Conservation (phyloP, 257 asterid species). For the Gentiana straminea region DNA sequence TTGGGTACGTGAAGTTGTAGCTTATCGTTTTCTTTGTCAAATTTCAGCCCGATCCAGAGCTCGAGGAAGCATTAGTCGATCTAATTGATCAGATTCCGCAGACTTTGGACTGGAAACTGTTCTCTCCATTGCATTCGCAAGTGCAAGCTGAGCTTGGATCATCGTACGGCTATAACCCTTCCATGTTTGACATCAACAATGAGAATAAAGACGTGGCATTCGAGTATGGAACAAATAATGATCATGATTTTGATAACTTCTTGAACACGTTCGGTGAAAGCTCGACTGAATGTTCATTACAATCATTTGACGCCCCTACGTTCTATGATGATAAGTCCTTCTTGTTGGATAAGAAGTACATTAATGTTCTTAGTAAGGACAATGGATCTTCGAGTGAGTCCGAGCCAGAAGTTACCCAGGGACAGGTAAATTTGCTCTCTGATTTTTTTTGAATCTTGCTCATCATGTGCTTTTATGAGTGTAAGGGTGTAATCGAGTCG, state of each 20-base stretch:
- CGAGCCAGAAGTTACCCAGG: slow-evolving; percentile 46
- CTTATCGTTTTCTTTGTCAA: slow-evolving; percentile 3
- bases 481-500: no score
- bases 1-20: background rate
- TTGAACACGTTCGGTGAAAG: slow-evolving; percentile 39
- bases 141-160: slow-evolving; percentile 60
- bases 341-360: background rate
- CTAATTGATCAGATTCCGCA: slow-evolving; percentile 24
- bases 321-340: slow-evolving; percentile 10
- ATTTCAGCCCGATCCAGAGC: slow-evolving; percentile 57
- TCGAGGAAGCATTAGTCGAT: slow-evolving; percentile 37
- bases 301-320: slow-evolving; percentile 5
- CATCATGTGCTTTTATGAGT: no score
- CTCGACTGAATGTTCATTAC: slow-evolving; percentile 38
- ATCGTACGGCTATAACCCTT: slow-evolving; percentile 19
- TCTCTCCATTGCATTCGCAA: slow-evolving; percentile 65
- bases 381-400: slow-evolving; percentile 49
- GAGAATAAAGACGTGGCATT: slow-evolving; percentile 20
- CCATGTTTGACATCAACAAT: slow-evolving; percentile 16
- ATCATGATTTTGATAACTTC: slow-evolving; percentile 37
- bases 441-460: no score
- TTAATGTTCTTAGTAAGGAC: slow-evolving; percentile 6
- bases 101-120: slow-evolving; percentile 38
- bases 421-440: slow-evolving; percentile 27
- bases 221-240: slow-evolving; percentile 47